These are phyloP conservation scores for Apiospora arundinis DNA, from an alignment of 2,329 filamentous ascomycete species.

Conservation along the genomic window DNA sequence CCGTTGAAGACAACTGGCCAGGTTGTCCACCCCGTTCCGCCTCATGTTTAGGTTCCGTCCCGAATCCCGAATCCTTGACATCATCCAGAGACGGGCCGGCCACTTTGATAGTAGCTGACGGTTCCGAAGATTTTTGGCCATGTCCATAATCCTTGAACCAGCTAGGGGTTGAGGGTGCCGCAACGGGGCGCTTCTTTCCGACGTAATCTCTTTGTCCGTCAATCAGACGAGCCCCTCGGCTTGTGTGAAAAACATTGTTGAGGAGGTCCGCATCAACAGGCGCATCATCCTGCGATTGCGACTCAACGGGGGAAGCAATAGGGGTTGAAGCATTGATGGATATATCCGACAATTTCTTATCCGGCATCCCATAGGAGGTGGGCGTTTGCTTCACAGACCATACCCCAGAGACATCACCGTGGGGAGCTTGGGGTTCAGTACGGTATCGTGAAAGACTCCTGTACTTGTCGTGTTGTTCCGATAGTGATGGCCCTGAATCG, in stretches of 20 bases:
- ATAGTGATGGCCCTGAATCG: not conserved
- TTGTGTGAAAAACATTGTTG: slow-evolving; percentile 53
- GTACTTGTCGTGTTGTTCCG: slow-evolving; percentile 19
- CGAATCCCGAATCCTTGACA: no score
- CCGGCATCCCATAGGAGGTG: not conserved
- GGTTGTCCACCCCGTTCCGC: not conserved
- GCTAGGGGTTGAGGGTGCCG: slow-evolving; percentile 34
- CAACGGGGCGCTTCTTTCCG: slow-evolving; percentile 30
- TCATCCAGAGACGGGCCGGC: slow-evolving; percentile 12
- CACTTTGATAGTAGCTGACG: slow-evolving; percentile 21
- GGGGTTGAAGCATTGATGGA: not conserved
- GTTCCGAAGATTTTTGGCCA: slow-evolving; percentile 27
- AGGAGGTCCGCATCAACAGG: slow-evolving; percentile 49
- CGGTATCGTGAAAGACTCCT: not conserved
- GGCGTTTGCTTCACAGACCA: not conserved
- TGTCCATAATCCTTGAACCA: slow-evolving; percentile 45
- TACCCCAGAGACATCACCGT: not conserved
- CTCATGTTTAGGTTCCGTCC: not conserved
- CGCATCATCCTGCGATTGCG: slow-evolving; percentile 37
- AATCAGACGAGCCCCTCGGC: slow-evolving; percentile 52
- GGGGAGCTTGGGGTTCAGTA: not conserved
- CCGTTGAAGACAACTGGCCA: not conserved
- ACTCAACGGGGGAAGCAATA: not conserved
- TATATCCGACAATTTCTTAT: not conserved
- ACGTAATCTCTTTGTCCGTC: slow-evolving; percentile 36